Conservation (phyloP, 1,284 basidiomycete genomes). For the Ceratobasidium theobromae region DNA sequence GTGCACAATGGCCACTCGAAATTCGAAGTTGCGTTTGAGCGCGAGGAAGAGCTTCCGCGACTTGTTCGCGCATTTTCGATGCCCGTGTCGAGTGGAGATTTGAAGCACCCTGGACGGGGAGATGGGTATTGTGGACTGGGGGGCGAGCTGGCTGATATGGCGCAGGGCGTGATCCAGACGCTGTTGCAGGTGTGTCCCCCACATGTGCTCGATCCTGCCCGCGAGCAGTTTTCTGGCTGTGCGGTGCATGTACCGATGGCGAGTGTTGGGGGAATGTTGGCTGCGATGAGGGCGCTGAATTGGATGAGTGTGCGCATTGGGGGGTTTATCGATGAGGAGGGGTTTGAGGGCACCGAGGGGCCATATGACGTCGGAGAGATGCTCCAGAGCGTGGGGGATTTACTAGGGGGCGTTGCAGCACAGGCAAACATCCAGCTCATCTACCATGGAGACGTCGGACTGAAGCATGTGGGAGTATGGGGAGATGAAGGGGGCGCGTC, state of each 20-base stretch:
- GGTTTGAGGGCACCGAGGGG: too few species aligned
- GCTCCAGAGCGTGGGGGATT: conserved; percentile 77
- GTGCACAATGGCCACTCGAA: too few species aligned
- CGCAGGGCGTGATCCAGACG: conserved; percentile 85
- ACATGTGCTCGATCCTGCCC: conserved; percentile 86
- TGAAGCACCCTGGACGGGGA: background rate
- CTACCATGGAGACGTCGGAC: conserved; percentile 80
- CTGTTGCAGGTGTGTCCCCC: conserved; percentile 84
- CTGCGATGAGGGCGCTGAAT: conserved; percentile 87
- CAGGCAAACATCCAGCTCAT: conserved; percentile 81
- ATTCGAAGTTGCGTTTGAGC: too few species aligned
- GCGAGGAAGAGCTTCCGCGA: conserved; percentile 51
- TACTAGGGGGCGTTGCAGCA: conserved; percentile 80
- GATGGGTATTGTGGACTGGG: conserved; percentile 38
- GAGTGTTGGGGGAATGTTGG: conserved; percentile 83
- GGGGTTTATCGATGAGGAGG: conserved; percentile 36
- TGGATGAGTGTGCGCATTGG: conserved; percentile 78
- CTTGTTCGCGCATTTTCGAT: conserved; percentile 70
- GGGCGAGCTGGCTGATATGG: conserved; percentile 81
- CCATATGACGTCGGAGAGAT: conserved; percentile 68
- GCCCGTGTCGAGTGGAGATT: conserved; percentile 56
- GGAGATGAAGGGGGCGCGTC: conserved; percentile 83
- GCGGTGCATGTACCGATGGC: conserved; percentile 81
- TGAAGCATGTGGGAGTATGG: conserved; percentile 80
- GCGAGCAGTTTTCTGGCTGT: conserved; percentile 87